Conservation (phyloP, 192 early-diverging fungal species). For the Backusella macrospora region DNA sequence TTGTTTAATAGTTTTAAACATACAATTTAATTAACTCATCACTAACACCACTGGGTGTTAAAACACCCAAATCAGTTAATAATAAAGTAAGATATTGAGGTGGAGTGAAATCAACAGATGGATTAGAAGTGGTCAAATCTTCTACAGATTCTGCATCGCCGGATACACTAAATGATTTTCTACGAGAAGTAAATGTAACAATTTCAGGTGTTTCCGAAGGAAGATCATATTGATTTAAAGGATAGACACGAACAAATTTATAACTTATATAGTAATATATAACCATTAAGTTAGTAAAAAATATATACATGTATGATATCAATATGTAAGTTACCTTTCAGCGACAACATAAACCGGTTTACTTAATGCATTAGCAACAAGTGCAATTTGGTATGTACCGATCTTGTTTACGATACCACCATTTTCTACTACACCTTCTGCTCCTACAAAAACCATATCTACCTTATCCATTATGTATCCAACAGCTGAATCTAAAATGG, state of each 20-base stretch:
- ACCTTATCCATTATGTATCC: conserved; percentile 95
- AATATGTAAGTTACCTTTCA: conserved; percentile 67
- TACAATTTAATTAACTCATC: conserved; percentile 87
- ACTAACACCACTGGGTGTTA: conserved; percentile 88
- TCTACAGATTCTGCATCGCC: conserved; percentile 22
- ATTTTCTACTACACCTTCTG: conserved; percentile 97
- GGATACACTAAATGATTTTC: conserved; percentile 28
- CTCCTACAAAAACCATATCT: conserved; percentile 95
- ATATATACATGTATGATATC: neutral
- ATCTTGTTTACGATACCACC: conserved; percentile 98
- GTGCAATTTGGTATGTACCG: conserved; percentile 93
- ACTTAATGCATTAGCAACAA: conserved; percentile 92
- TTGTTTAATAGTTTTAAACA: conserved; percentile 51
- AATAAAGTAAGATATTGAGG: conserved; percentile 88
- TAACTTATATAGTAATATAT: conserved; percentile 58
- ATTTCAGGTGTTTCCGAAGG: conserved; percentile 72
- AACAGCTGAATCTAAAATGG: conserved; percentile 90
- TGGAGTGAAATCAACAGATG: conserved; percentile 91
- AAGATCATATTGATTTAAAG: conserved; percentile 94
- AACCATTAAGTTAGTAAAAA: neutral
- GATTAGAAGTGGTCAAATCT: conserved; percentile 59
- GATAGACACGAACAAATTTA: conserved; percentile 96
- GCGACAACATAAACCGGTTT: conserved; percentile 95
- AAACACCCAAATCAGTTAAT: conserved; percentile 88
- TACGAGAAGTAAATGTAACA: conserved; percentile 46